A percentile compares a stretch with the other conserved stretches of the same genome.
These are phyloP conservation scores for Boletellus ananas DNA, from an alignment of 768 basidiomycete species.

Conservation along the genomic window DNA sequence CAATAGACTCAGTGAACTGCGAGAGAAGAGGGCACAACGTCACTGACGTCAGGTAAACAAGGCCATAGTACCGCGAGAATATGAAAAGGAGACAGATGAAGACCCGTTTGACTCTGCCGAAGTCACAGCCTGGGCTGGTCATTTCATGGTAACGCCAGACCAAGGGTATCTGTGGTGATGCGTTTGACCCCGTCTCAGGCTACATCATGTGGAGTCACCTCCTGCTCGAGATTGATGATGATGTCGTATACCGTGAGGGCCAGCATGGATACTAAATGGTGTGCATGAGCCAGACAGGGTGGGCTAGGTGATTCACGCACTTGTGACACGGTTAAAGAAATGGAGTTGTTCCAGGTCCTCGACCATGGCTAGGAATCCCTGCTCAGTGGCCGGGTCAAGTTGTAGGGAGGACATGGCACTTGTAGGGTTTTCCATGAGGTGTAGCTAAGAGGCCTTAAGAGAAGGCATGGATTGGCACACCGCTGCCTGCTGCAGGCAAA, in stretches of 20 bases:
- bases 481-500: neutral
- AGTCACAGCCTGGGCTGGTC: neutral
- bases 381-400: neutral
- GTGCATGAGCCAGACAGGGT: neutral
- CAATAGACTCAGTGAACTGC: neutral
- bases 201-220: slow-evolving; percentile 2
- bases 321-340: slow-evolving; percentile 14
- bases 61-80: slow-evolving; percentile 24
- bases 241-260: slow-evolving; percentile 21
- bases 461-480: neutral
- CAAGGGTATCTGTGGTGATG: slow-evolving; percentile 8
- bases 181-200: neutral
- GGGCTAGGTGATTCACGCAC: neutral
- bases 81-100: slow-evolving; percentile 18
- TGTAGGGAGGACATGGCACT: slow-evolving; percentile 12
- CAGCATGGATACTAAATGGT: slow-evolving; percentile 3
- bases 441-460: neutral
- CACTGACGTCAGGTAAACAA: slow-evolving; percentile 20
- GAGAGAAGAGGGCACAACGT: no score
- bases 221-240: slow-evolving; percentile 16
- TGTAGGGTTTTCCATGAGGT: neutral
- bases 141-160: slow-evolving; percentile 12
- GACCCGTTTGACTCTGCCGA: slow-evolving; percentile 1
- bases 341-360: slow-evolving; percentile 12
- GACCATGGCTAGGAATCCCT: slow-evolving; percentile 2